phyloP scores from a whole-genome alignment of 2,329 filamentous ascomycete genomes.

The Pseudogymnoascus sp. region DNA sequence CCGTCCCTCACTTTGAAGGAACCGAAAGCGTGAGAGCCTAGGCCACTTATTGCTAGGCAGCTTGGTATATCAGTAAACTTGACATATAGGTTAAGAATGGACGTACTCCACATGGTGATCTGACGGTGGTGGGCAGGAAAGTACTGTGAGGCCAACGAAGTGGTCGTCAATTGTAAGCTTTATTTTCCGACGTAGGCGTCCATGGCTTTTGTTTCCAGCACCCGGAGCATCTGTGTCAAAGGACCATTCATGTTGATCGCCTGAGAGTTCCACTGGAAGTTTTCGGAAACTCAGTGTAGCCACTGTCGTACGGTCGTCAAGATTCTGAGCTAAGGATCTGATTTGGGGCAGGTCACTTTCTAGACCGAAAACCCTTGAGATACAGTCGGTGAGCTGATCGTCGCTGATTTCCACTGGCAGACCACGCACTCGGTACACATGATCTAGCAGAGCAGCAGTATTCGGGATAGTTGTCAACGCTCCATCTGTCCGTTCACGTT shows the following conservation, averaged over 20 bases:
- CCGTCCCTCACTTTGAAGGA: slow-evolving; percentile 25
- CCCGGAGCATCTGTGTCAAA: not conserved
- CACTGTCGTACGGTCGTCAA: not conserved
- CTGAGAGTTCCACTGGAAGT: not conserved
- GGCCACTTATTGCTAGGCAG: slow-evolving; percentile 10
- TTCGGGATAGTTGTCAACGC: not conserved
- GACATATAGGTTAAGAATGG: not conserved
- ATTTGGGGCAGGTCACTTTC: not conserved
- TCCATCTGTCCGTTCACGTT: not conserved
- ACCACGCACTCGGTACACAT: not conserved
- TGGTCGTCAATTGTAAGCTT: not conserved
- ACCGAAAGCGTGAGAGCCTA: slow-evolving; percentile 25
- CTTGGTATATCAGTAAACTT: not conserved
- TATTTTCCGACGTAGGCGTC: not conserved
- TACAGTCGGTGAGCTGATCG: not conserved
- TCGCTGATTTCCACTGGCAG: not conserved
- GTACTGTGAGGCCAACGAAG: not conserved
- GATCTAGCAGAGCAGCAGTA: not conserved
- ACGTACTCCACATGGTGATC: not conserved
- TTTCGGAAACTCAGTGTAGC: not conserved
- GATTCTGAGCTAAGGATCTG: not conserved
- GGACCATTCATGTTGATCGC: not conserved
- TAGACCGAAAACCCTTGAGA: not conserved
- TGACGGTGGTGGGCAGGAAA: not conserved
- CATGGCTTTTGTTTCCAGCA: not conserved